Conservation (phyloP, 495 filamentous ascomycete genomes). For the Lentithecium fluviatile region DNA sequence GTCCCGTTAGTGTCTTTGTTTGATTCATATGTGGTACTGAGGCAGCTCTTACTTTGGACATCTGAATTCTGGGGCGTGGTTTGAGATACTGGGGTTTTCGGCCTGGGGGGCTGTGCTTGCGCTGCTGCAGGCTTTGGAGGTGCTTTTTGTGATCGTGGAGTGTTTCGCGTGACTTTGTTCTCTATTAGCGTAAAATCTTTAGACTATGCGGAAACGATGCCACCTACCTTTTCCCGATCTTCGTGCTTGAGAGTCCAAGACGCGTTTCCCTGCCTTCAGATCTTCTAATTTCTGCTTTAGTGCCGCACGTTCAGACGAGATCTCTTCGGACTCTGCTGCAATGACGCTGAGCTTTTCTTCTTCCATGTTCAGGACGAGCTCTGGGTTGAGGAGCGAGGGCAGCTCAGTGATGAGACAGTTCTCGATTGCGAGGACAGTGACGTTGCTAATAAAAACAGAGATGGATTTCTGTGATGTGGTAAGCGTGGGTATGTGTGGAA, state of each 20-base stretch:
- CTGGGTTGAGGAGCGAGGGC: conserved; percentile 47
- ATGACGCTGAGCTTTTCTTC: conserved; percentile 7
- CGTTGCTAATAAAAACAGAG: conserved; percentile 60
- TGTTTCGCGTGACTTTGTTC: too few relatives aligned
- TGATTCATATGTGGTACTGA: too few relatives aligned
- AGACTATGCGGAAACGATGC: too few relatives aligned
- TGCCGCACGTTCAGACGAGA: neutral
- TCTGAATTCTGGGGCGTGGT: too few relatives aligned
- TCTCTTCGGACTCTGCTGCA: conserved; percentile 17
- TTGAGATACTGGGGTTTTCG: too few relatives aligned
- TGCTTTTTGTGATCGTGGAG: too few relatives aligned
- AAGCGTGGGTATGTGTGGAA: neutral
- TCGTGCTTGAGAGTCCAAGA: conserved; percentile 6
- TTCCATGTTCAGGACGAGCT: conserved; percentile 2
- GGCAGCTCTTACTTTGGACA: too few relatives aligned
- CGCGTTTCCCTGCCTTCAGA: conserved; percentile 5
- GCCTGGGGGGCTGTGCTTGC: too few relatives aligned
- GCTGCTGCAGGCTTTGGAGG: too few relatives aligned
- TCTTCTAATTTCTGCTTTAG: conserved; percentile 15
- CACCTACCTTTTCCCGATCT: conserved; percentile 1
- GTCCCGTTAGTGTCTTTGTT: too few relatives aligned
- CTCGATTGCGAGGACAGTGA: conserved; percentile 45
- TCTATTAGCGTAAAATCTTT: too few relatives aligned
- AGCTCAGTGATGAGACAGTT: conserved; percentile 16
- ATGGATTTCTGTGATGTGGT: conserved; percentile 64